Evolutionary conservation across 768 basidiomycete species (phyloP).

Genomic region (Daedaleopsis nitida): DNA sequence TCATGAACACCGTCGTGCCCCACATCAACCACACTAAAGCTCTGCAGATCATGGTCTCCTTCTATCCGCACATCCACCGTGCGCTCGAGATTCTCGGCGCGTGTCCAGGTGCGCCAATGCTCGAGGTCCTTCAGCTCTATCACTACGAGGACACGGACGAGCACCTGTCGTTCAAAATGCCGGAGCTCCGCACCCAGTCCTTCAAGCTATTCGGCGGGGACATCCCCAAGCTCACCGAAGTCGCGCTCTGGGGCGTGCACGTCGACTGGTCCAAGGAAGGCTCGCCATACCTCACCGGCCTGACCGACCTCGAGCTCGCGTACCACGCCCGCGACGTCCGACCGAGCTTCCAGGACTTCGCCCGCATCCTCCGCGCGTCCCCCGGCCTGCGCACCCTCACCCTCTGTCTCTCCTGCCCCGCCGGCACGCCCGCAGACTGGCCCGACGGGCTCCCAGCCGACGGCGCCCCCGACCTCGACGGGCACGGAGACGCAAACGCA

Average conservation of each 20-base stretch:
- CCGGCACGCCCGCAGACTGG: slow-evolving; percentile 42
- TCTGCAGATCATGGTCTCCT: slow-evolving; percentile 47
- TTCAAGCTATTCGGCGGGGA: slow-evolving; percentile 55
- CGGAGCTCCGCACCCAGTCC: slow-evolving; percentile 42
- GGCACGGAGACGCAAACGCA: too few relatives aligned
- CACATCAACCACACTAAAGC: slow-evolving; percentile 56
- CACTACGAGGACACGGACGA: slow-evolving; percentile 50
- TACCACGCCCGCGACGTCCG: slow-evolving; percentile 66
- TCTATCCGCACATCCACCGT: slow-evolving; percentile 46
- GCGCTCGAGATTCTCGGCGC: slow-evolving; percentile 30
- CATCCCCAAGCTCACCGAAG: slow-evolving; percentile 49
- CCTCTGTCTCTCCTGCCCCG: slow-evolving; percentile 60
- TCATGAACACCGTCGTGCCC: slow-evolving; percentile 47
- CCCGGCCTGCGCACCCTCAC: slow-evolving; percentile 56
- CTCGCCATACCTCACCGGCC: slow-evolving; percentile 43
- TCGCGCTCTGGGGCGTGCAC: slow-evolving; percentile 70
- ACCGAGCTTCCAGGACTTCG: slow-evolving; percentile 57
- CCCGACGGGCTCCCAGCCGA: slow-evolving; percentile 16
- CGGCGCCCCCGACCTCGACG: neutral
- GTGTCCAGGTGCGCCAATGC: slow-evolving; percentile 50
- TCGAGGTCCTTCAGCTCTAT: slow-evolving; percentile 57
- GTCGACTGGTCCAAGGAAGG: slow-evolving; percentile 56
- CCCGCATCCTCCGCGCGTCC: slow-evolving; percentile 51
- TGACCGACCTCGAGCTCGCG: slow-evolving; percentile 58
- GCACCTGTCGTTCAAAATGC: slow-evolving; percentile 45